A percentile compares a stretch with the other conserved stretches of the same genome.
Evolutionary conservation across 768 basidiomycete species (phyloP).

Genomic region (Tricholoma matsutake): DNA sequence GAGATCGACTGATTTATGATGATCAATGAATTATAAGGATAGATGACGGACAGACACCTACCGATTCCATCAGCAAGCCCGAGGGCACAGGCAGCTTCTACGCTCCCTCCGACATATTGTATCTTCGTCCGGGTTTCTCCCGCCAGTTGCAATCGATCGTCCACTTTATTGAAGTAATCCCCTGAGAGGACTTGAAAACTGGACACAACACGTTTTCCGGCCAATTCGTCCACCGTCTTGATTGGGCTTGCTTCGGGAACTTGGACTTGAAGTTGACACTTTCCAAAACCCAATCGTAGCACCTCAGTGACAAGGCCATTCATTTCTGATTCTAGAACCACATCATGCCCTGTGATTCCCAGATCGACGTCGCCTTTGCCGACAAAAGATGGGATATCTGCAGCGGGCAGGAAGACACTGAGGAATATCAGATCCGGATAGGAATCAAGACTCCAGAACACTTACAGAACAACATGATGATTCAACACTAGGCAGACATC

Average conservation of each 20-base stretch:
- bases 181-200: slow-evolving; percentile 89
- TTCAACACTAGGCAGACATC: slow-evolving; percentile 95
- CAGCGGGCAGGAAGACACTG: slow-evolving; percentile 94
- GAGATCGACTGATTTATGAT: slow-evolving; percentile 69
- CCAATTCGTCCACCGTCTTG: slow-evolving; percentile 73
- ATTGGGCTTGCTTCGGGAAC: slow-evolving; percentile 76
- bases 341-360: slow-evolving; percentile 98
- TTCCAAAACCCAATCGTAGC: slow-evolving; percentile 87
- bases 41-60: slow-evolving; percentile 33
- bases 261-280: slow-evolving; percentile 86
- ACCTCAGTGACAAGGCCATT: slow-evolving; percentile 71
- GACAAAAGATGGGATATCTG: slow-evolving; percentile 97
- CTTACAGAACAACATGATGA: slow-evolving; percentile 90
- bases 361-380: slow-evolving; percentile 96
- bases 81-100: slow-evolving; percentile 95
- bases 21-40: slow-evolving; percentile 5
- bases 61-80: slow-evolving; percentile 97
- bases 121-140: slow-evolving; percentile 71
- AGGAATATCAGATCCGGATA: slow-evolving; percentile 1
- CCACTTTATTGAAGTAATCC: slow-evolving; percentile 70
- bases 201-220: slow-evolving; percentile 91
- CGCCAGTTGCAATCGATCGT: slow-evolving; percentile 47
- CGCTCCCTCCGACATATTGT: slow-evolving; percentile 95
- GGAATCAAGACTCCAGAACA: slow-evolving; percentile 2
- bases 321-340: slow-evolving; percentile 90